Evolutionary conservation across 768 basidiomycete species (phyloP).

Genomic region (Trametopsis cervina): DNA sequence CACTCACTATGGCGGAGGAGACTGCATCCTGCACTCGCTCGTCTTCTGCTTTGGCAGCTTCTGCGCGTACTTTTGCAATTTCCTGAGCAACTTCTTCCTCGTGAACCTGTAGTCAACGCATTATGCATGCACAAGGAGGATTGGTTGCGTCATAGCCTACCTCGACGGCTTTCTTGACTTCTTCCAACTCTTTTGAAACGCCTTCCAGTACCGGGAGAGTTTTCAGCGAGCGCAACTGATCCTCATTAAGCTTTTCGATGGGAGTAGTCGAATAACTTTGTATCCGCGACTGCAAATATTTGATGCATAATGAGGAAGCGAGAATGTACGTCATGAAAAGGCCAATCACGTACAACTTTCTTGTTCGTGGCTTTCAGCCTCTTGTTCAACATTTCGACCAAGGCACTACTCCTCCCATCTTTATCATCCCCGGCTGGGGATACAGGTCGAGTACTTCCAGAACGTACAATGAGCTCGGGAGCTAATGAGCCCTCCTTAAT

Average conservation of each 20-base stretch:
- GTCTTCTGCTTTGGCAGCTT: slow-evolving; percentile 50
- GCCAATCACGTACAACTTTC: slow-evolving; percentile 60
- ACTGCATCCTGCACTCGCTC: slow-evolving; percentile 50
- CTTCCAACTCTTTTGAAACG: slow-evolving; percentile 73
- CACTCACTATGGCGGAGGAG: slow-evolving; percentile 49
- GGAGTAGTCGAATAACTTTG: slow-evolving; percentile 62
- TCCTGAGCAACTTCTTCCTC: slow-evolving; percentile 60
- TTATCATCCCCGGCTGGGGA: slow-evolving; percentile 14
- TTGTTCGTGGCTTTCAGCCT: slow-evolving; percentile 70
- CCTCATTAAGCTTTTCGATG: slow-evolving; percentile 74
- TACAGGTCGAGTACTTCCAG: slow-evolving; percentile 15
- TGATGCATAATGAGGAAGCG: neutral
- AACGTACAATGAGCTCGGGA: slow-evolving; percentile 37
- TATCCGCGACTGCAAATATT: slow-evolving; percentile 53
- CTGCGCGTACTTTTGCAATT: slow-evolving; percentile 43
- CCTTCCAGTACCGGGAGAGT: slow-evolving; percentile 73
- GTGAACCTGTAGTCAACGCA: slow-evolving; percentile 37
- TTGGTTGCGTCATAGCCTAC: slow-evolving; percentile 31
- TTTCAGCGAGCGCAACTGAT: slow-evolving; percentile 71
- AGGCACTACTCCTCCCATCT: slow-evolving; percentile 50
- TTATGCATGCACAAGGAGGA: slow-evolving; percentile 1
- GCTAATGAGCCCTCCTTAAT: slow-evolving; percentile 39
- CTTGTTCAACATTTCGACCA: slow-evolving; percentile 75
- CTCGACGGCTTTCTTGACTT: slow-evolving; percentile 81
- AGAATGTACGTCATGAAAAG: slow-evolving; percentile 11